Base-by-base conservation (phyloP, 1,284 basidiomycete genomes). In the Thecaphora thlaspeos region DNA sequence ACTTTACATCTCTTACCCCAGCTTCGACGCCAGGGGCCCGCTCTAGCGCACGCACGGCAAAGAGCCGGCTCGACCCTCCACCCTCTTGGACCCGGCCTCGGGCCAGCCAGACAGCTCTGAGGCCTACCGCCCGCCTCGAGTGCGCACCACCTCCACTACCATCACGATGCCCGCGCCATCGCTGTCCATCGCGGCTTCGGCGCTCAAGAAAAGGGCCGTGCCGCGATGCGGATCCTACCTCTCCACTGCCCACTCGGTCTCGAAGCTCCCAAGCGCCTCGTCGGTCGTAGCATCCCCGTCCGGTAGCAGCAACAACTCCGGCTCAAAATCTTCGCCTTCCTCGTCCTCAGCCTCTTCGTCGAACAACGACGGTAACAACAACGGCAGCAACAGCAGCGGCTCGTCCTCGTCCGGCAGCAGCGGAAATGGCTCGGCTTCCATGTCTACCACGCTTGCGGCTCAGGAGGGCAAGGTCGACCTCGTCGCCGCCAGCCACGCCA, bases 281-380 rank as follows among this genome's bases (percentile, higher is more conserved):
- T 49, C 61, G 0, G 51, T 55, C 37, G 55, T 52, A 30, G 51
- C 58, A 11, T 59, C 56, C 14, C 55, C 61, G 36, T 64, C 61
- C 40, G 61, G 60, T 19, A 56, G 57, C 46, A 48, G 52, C 18
- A 36, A 34, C 41, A 50, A 32, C 43, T 61, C 46, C 19, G 21
- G 26, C 22, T 47, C 46, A 4, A 19, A 17, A 4, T 53, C 51
- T 12, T 47, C 51, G 15, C 30, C 42, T 22, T 51, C 51, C n/a
- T 21, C 36, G 14, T 28, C 40, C 22, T 36, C 43, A 1, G 22
- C 46, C 46, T 47, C 46, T 9, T 47, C 34, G 4, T 34, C 32
- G 11, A 34, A 34, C 34, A 39, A 28, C 26, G n/a, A n/a, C n/a
- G n/a, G n/a, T n/a, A n/a, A n/a, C n/a, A n/a, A n/a, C n/a, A n/a